Conservation (phyloP, 2,329 filamentous ascomycete species). For the Madurella fahalii region DNA sequence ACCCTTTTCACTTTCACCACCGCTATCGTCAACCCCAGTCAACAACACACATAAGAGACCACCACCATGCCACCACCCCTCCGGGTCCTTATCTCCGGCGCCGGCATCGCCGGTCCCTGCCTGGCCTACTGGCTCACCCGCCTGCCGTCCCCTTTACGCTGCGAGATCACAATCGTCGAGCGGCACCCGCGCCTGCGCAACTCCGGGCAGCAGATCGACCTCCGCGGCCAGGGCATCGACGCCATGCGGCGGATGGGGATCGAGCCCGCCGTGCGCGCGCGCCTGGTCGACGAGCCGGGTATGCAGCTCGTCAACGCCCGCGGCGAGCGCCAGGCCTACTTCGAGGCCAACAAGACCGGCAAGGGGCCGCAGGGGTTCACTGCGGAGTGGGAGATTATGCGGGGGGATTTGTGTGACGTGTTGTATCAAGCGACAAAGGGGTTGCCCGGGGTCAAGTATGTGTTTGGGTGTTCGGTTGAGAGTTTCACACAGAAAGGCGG, state of each 20-base stretch:
- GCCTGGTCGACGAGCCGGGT: slow-evolving; percentile 45
- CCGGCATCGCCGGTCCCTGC: slow-evolving; percentile 42
- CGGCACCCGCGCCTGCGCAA: slow-evolving; percentile 35
- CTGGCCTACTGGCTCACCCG: slow-evolving; percentile 40
- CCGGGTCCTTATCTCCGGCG: slow-evolving; percentile 47
- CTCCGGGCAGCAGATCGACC: slow-evolving; percentile 44
- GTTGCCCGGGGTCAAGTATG: slow-evolving; percentile 22
- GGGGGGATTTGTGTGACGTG: slow-evolving; percentile 50
- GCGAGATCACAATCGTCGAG: slow-evolving; percentile 43
- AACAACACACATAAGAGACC: neutral
- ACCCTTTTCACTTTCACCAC: neutral
- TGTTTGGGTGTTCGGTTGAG: slow-evolving; percentile 28
- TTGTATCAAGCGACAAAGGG: slow-evolving; percentile 40
- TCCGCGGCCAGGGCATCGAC: slow-evolving; percentile 40
- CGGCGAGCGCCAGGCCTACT: slow-evolving; percentile 37
- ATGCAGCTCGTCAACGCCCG: slow-evolving; percentile 41
- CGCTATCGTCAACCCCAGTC: neutral
- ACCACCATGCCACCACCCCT: slow-evolving; percentile 24
- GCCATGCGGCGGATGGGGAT: slow-evolving; percentile 40
- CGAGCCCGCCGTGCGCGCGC: slow-evolving; percentile 33
- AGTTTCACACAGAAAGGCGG: slow-evolving; percentile 27
- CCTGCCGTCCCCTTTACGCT: slow-evolving; percentile 24
- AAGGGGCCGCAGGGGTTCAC: slow-evolving; percentile 43
- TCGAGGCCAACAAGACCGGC: slow-evolving; percentile 39
- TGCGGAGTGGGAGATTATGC: slow-evolving; percentile 57